A percentile compares a stretch with the other conserved stretches of the same genome.
These are phyloP conservation scores for Fomitopsis palustris DNA, from an alignment of 1,284 basidiomycete species.

Conservation along the genomic window DNA sequence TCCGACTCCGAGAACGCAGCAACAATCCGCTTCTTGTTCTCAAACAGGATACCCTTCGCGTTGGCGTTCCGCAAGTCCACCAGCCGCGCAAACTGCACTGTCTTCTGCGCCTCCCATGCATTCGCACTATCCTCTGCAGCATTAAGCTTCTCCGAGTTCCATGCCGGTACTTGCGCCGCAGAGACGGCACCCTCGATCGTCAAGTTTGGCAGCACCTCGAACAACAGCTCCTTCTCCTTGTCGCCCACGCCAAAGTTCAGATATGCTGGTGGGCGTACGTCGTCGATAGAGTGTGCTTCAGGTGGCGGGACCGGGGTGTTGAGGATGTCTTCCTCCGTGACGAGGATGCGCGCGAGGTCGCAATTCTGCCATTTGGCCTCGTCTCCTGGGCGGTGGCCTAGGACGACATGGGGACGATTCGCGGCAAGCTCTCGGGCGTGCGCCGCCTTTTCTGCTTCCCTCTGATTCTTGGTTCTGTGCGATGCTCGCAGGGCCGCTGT, in stretches of 20 bases:
- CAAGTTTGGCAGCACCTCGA: conserved; percentile 54
- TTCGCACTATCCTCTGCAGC: conserved; percentile 12
- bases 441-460: conserved; percentile 49
- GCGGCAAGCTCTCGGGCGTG: conserved; percentile 38
- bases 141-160: not conserved
- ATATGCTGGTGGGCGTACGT: conserved; percentile 41
- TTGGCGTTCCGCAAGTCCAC: conserved; percentile 87
- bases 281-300: conserved; percentile 7
- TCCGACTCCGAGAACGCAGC: conserved; percentile 71
- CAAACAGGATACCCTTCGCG: conserved; percentile 78
- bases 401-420: conserved; percentile 63
- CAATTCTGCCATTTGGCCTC: conserved; percentile 62
- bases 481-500: conserved; percentile 41
- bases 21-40: conserved; percentile 83
- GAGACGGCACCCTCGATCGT: conserved; percentile 27
- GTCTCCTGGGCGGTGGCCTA: conserved; percentile 64
- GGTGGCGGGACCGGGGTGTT: conserved; percentile 21
- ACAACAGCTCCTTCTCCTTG: conserved; percentile 52
- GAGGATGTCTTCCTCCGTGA: conserved; percentile 51
- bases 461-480: conserved; percentile 35
- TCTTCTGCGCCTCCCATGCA: conserved; percentile 52
- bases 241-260: conserved; percentile 62
- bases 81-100: conserved; percentile 63
- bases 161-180: not conserved
- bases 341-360: conserved; percentile 59